Evolutionary conservation across 768 basidiomycete genomes (phyloP).

Genomic region (Pleurotus cornucopiae): DNA sequence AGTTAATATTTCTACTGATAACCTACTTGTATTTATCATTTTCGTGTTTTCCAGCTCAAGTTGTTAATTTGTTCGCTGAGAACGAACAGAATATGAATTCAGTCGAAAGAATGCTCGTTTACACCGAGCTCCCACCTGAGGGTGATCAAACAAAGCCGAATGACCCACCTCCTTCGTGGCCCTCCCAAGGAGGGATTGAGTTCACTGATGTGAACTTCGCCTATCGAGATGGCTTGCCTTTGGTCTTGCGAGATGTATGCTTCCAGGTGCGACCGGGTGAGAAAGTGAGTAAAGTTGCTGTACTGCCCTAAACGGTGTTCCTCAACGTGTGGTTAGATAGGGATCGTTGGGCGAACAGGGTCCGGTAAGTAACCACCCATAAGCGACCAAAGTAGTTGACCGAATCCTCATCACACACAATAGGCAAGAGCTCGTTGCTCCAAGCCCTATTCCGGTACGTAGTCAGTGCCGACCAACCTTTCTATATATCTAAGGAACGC

Average conservation of each 20-base stretch:
- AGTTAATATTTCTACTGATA: too few relatives aligned
- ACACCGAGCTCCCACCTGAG: slow-evolving; percentile 56
- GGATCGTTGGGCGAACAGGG: slow-evolving; percentile 41
- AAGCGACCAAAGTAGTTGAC: neutral
- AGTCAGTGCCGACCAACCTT: neutral
- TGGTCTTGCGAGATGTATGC: slow-evolving; percentile 58
- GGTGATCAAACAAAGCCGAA: slow-evolving; percentile 33
- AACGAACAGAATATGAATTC: slow-evolving; percentile 65
- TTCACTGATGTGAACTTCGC: slow-evolving; percentile 51
- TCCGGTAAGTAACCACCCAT: neutral
- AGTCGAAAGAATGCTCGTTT: slow-evolving; percentile 66
- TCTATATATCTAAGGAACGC: slow-evolving; percentile 20
- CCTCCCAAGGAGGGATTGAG: slow-evolving; percentile 43
- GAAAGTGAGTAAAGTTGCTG: slow-evolving; percentile 38
- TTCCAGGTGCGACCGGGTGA: slow-evolving; percentile 57
- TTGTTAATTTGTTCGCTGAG: slow-evolving; percentile 50
- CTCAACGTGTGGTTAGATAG: slow-evolving; percentile 23
- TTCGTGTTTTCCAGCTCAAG: slow-evolving; percentile 34
- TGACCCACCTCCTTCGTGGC: slow-evolving; percentile 47
- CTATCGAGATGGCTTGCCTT: slow-evolving; percentile 60
- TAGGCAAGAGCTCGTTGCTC: slow-evolving; percentile 51
- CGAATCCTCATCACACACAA: too few relatives aligned
- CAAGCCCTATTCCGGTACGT: slow-evolving; percentile 51
- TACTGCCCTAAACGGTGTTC: too few relatives aligned
- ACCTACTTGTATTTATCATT: neutral